Evolutionary conservation across 352 stramenopile species (phyloP).

Genomic region (Pythium sukuiense): DNA sequence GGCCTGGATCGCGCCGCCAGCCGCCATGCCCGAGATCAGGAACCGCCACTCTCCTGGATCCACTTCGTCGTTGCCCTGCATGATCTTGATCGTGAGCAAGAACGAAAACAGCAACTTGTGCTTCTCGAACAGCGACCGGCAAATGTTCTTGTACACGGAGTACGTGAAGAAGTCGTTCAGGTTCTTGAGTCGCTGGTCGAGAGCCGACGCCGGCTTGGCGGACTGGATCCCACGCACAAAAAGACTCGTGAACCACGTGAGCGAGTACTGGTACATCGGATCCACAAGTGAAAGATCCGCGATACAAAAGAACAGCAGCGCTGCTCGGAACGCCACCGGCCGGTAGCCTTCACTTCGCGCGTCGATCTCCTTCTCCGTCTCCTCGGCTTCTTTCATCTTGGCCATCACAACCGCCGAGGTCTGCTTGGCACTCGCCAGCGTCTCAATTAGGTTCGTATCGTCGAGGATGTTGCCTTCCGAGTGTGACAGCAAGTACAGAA

Average conservation of each 20-base stretch:
- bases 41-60: constrained; percentile 90
- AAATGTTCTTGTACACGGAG: constrained; percentile 94
- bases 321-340: constrained; percentile 85
- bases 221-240: constrained; percentile 90
- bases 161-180: constrained; percentile 94
- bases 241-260: constrained; percentile 92
- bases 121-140: constrained; percentile 92
- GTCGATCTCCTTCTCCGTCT: constrained; percentile 91
- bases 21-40: constrained; percentile 83
- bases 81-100: constrained; percentile 87
- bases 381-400: constrained; percentile 91
- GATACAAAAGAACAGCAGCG: constrained; percentile 92
- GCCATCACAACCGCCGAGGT: constrained; percentile 78
- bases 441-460: constrained; percentile 92
- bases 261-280: constrained; percentile 91
- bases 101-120: constrained; percentile 95
- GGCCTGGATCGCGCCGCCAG: constrained; percentile 32
- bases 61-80: constrained; percentile 80
- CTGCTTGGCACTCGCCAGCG: constrained; percentile 78
- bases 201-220: constrained; percentile 58
- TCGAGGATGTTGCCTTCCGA: constrained; percentile 93
- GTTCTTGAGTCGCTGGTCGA: constrained; percentile 80
- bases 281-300: constrained; percentile 87
- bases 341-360: constrained; percentile 85
- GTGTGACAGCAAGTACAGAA: constrained; percentile 89